Base-by-base conservation (phyloP, 1,284 basidiomycete species). In the Anthracocystis walkeri region DNA sequence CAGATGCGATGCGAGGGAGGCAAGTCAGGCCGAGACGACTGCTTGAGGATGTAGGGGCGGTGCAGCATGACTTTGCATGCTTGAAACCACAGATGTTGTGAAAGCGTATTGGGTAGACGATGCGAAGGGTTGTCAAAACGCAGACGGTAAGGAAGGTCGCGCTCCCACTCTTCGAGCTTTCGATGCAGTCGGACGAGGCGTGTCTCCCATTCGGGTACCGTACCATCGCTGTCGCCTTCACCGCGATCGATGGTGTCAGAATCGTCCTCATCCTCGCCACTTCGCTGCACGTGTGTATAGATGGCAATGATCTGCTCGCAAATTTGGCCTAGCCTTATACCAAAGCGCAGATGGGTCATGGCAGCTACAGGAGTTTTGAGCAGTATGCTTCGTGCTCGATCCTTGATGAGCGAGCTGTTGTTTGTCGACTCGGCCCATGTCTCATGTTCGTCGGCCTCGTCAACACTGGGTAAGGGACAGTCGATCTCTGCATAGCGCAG, bases 401-500 rank as follows among this genome's bases (percentile, higher is more conserved):
- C 69, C 25, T 67, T 62, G 65, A 74, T 65, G 21, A 75, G 63
- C 25, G 63, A 70, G 61, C 66, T 67, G 54, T 69, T 64, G 66
- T 75, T 74, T 41, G 76, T 65, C 44, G 74, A 65, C 33, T 74
- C 65, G 2, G 66, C 68, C 78, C 77, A 81, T 3, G 64, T 68
- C 53, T 75, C 71, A 45, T 65, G 50, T 40, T 81, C 77, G 50
- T 74, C 78, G 7, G 53, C 33, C 33, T 79, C 73, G 27, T 82
- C 79, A 0, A 63, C 40, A 27, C 65, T 63, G 21, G 77, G 77
- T 18, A 80, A 35, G 2, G 80, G 78, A 29, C 77, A 78, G 57
- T 81, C 80, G 41, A 75, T 75, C 73, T 81, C 80, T n/a, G 58
- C 70, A 42, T 68, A 65, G 4, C 80, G 58, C 66, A 82, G 45